Evolutionary conservation across 2,329 filamentous ascomycete genomes (phyloP), one percentile per base, ranked within the genome.

Genomic region (Cylindrodendrum hubeiense): DNA sequence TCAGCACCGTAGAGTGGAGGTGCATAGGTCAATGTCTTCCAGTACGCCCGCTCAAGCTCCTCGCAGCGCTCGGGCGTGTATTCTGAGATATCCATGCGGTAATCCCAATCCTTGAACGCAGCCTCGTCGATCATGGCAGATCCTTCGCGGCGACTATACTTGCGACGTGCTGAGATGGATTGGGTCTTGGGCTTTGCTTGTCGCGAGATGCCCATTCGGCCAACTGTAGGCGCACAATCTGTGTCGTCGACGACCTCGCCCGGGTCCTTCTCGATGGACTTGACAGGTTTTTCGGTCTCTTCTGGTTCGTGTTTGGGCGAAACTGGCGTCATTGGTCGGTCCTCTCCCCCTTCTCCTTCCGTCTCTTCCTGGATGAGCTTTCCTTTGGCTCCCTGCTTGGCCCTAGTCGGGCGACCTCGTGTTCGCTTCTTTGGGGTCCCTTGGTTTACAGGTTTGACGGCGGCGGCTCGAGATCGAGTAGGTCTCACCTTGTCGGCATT

Each of bases 1-100:
- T 99, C 96, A 8, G 96, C 96, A 56, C 96, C 96, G 73, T 99
- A 99, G 78, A 99, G 89, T 0, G 96, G 96, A 61, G 93, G 91
- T 50, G 95, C 97, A 80, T 97, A 99, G 22, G 95, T 98, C 67
- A 99, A 86, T 1, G 94, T 97, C 81, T 97, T 98, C 96, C 96
- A 99, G 81, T 99, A 99, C 46, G 91, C 91, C 57, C 93, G 91
- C 80, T 99, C 96, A 6, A 99, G 86, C 77, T 99, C 96, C 72
- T 97, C 94, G 77, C 96, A 98, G 65, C 97, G 89, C 78, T 98
- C 95, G 0, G 91, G 87, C 0, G 94, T 97, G 77, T 92, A 99
- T 58, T 98, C 94, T 6, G 95, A 93, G 33, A 94, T 87, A 70
- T 95, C 90, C 80, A 98, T 92, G 52, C 89, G 90, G 78, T 98